These are phyloP conservation scores for Fusarium sp. DNA, from an alignment of 2,329 filamentous ascomycete genomes.

Conservation along the genomic window DNA sequence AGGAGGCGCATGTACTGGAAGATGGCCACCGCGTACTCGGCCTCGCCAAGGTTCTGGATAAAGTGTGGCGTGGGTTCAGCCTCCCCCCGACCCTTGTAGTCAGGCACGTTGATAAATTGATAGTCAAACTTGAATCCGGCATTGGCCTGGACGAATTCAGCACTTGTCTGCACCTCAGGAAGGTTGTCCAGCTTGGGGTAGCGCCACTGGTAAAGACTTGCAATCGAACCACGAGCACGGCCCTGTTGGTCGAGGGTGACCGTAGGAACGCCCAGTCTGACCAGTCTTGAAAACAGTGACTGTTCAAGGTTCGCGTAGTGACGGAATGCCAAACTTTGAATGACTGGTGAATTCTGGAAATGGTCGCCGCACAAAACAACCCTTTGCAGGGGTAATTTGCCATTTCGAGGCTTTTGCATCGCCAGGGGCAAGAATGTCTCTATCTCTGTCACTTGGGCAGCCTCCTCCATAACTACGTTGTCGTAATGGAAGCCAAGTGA, in stretches of 20 bases:
- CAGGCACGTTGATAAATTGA: slow-evolving; percentile 94
- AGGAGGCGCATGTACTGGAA: slow-evolving; percentile 98
- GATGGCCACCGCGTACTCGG: slow-evolving; percentile 94
- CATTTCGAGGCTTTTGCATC: slow-evolving; percentile 83
- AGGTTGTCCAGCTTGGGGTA: slow-evolving; percentile 85
- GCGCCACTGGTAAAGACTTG: slow-evolving; percentile 92
- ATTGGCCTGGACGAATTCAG: slow-evolving; percentile 85
- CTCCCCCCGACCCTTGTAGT: slow-evolving; percentile 93
- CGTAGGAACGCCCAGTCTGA: slow-evolving; percentile 91
- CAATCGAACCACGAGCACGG: slow-evolving; percentile 86
- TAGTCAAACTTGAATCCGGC: slow-evolving; percentile 94
- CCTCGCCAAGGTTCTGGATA: slow-evolving; percentile 95
- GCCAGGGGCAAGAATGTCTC: slow-evolving; percentile 96
- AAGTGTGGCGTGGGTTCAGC: slow-evolving; percentile 92
- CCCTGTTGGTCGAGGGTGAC: slow-evolving; percentile 94
- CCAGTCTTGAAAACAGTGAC: slow-evolving; percentile 90
- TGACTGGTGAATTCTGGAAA: slow-evolving; percentile 94
- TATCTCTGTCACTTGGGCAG: slow-evolving; percentile 96
- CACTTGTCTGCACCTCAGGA: slow-evolving; percentile 73
- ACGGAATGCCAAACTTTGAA: slow-evolving; percentile 93
- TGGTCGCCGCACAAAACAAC: slow-evolving; percentile 96
- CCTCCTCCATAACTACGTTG: slow-evolving; percentile 98
- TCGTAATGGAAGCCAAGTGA: slow-evolving; percentile 96
- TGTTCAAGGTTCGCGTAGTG: slow-evolving; percentile 97
- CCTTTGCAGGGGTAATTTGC: slow-evolving; percentile 81